Evolutionary conservation across 352 stramenopile species (phyloP), one percentile per base, ranked within the genome.

Genomic region (Pythium brassicae): DNA sequence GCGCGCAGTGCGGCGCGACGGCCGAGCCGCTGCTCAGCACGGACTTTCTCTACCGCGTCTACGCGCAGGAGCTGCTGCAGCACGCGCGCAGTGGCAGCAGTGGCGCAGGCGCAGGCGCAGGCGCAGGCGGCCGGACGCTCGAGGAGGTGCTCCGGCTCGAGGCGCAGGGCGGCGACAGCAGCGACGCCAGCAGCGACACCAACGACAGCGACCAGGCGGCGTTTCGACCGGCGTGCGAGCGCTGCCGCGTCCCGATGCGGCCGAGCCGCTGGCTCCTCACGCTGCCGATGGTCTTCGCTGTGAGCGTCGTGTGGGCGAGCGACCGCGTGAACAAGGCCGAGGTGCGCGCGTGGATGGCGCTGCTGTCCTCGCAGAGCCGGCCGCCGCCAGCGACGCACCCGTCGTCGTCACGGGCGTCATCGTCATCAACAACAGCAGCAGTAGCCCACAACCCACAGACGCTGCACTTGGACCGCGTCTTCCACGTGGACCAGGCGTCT

Each of bases 281-380:
- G 53, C 72, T 94, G 11, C 84, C 84, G 1, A 94, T 94, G 76
- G 84, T 94, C 32, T 94, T 94, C 48, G 73, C 81, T 0, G 80
- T 89, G 35, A 92, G 83, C 45, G 79, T 94, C 39, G 89, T 91
- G 48, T 94, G 83, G 83, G 81, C 81, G 32, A 87, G 78, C 60
- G 80, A 73, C 32, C 65, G 77, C 19, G 78, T 87, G 12, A 68
- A 74, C 51, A 89, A 89, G 61, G 61, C 46, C 15, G 81, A 94
- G 29, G 76, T 94, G 34, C 78, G 78, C 52, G 67, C 69, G 52
- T 88, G 76, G 76, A 83, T 91, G 68, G 71, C 85, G 45, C 53
- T 91, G 48, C 57, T 91, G 19, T 82, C 76, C 10, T 67, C 66
- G 17, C 81, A 89, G 51, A 80, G 71, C 55, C 48, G 58, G 9